Conservation (phyloP, 2,329 filamentous ascomycete genomes). For the Monascus ruber region DNA sequence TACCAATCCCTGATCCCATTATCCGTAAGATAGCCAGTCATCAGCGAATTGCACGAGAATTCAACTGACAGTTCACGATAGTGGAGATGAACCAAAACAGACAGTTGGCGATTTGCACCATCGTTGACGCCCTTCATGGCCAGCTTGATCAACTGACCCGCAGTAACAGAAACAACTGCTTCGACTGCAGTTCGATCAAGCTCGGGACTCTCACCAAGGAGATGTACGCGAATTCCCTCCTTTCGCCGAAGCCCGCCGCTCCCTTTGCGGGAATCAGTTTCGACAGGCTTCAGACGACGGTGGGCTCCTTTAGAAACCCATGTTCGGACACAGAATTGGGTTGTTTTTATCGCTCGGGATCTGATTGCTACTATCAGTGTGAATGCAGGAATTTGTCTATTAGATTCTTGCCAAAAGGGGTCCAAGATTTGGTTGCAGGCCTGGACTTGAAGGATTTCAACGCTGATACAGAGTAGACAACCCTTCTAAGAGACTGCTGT, state of each 20-base stretch:
- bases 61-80: neutral
- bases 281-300: neutral
- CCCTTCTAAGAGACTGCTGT: too few relatives aligned
- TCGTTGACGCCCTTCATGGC: neutral
- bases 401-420: too few relatives aligned
- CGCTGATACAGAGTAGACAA: too few relatives aligned
- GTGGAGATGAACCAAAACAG: neutral
- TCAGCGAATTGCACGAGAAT: neutral
- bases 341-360: too few relatives aligned
- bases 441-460: too few relatives aligned
- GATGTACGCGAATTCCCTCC: slow-evolving; percentile 2
- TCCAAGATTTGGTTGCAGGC: too few relatives aligned
- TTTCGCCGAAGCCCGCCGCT: neutral
- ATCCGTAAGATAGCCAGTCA: neutral
- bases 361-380: too few relatives aligned
- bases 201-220: slow-evolving; percentile 2
- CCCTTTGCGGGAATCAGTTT: slow-evolving; percentile 1
- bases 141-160: neutral
- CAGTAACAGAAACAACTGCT: neutral
- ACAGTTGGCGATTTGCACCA: neutral
- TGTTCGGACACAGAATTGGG: too few relatives aligned
- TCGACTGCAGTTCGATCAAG: slow-evolving; percentile 4
- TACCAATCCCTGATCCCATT: slow-evolving; percentile 1
- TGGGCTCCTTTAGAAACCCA: neutral
- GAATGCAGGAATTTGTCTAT: too few relatives aligned